These are phyloP conservation scores for Metschnikowia drakensbergensis DNA, from an alignment of 805 yeast genomes.

Conservation along the genomic window DNA sequence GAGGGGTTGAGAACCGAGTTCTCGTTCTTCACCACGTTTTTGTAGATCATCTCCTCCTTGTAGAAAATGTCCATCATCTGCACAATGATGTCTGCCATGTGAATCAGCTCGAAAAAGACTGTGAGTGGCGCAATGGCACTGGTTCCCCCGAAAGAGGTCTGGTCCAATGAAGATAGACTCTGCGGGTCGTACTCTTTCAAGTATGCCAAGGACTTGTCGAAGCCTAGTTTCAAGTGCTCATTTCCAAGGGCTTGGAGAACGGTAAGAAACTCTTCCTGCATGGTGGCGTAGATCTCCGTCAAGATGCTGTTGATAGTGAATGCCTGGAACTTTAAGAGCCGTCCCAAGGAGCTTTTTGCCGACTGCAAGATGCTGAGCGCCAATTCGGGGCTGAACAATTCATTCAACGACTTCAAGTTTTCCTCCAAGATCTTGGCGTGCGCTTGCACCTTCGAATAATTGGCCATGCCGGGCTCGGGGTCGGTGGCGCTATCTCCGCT, in stretches of 20 bases:
- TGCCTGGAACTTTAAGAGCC: constrained; percentile 40
- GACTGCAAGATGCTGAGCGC: constrained; percentile 66
- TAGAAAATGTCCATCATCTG: constrained; percentile 91
- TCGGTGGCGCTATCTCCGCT: constrained; percentile 1
- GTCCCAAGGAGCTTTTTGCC: constrained; percentile 60
- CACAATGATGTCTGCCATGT: constrained; percentile 85
- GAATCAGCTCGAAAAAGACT: constrained; percentile 84
- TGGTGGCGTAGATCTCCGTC: constrained; percentile 35
- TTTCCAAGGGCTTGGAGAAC: constrained; percentile 60
- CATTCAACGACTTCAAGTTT: constrained; percentile 70
- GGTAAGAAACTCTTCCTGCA: constrained; percentile 63
- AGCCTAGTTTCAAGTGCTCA: constrained; percentile 81
- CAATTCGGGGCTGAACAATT: constrained; percentile 75
- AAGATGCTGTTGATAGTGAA: constrained; percentile 34
- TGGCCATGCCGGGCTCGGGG: constrained; percentile 8
- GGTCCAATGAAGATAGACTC: constrained; percentile 24
- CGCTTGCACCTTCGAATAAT: constrained; percentile 69
- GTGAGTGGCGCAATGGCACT: constrained; percentile 75
- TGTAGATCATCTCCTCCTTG: constrained; percentile 69
- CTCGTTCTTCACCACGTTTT: constrained; percentile 60
- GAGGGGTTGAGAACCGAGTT: constrained; percentile 75
- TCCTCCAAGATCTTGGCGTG: constrained; percentile 71
- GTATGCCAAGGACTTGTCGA: constrained; percentile 71
- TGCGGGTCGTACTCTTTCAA: constrained; percentile 68
- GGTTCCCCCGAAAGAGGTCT: constrained; percentile 12